These are phyloP conservation scores for Kazachstania kunashirensis DNA, from an alignment of 805 yeast genomes.

Conservation along the genomic window DNA sequence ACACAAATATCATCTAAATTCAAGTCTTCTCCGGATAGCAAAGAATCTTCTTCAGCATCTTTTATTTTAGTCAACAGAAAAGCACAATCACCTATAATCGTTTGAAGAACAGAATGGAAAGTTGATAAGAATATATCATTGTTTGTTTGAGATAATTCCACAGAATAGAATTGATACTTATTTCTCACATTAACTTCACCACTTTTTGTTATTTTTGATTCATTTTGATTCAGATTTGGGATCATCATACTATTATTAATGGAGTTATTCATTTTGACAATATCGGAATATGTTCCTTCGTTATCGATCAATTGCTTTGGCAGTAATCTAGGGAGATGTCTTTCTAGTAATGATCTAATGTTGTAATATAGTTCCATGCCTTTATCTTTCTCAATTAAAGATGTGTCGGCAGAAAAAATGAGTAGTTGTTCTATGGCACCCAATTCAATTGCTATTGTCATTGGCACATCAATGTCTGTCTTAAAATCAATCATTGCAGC, in stretches of 20 bases:
- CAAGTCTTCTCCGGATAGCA: conserved; percentile 47
- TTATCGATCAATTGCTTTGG: conserved; percentile 46
- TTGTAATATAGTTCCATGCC: conserved; percentile 49
- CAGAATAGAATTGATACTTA: conserved; percentile 6
- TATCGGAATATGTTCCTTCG: background rate
- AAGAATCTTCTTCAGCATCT: conserved; percentile 65
- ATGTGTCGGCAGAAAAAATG: conserved; percentile 50
- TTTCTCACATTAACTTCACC: background rate
- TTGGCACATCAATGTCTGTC: conserved; percentile 46
- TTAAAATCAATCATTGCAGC: conserved; percentile 43
- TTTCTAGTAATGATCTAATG: conserved; percentile 55
- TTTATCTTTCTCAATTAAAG: conserved; percentile 28
- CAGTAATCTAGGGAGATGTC: conserved; percentile 48
- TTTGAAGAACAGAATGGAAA: conserved; percentile 43
- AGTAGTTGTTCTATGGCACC: conserved; percentile 68
- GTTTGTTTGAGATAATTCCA: conserved; percentile 20
- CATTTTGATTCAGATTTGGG: background rate
- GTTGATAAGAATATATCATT: conserved; percentile 31
- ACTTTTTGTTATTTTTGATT: background rate
- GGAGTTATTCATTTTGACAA: background rate
- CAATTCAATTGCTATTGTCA: conserved; percentile 45
- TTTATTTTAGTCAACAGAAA: conserved; percentile 55
- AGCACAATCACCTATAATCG: conserved; percentile 55
- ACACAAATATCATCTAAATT: conserved; percentile 56
- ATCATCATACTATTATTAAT: conserved; percentile 2